phyloP scores from a whole-genome alignment of 768 basidiomycete species.

The Tylopilus rubrobrunneus region DNA sequence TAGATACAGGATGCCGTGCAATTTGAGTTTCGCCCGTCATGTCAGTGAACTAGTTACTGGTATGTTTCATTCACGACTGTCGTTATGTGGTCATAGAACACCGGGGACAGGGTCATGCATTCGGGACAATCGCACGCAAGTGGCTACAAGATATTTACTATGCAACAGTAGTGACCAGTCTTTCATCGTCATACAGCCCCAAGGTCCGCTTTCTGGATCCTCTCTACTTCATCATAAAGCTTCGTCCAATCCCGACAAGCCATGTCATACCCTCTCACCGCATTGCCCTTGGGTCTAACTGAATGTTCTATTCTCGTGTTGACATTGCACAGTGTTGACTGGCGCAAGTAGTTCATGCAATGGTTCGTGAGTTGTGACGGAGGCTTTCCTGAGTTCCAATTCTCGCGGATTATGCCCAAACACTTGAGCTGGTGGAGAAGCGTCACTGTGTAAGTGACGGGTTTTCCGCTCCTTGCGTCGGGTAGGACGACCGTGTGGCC shows the following conservation, averaged over 20 bases:
- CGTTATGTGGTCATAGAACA: background rate
- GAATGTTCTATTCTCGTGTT: slow-evolving; percentile 13
- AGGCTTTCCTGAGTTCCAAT: background rate
- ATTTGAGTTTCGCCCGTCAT: too few species aligned
- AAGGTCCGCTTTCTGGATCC: background rate
- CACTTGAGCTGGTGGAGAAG: slow-evolving; percentile 14
- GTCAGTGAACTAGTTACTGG: too few species aligned
- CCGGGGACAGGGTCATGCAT: background rate
- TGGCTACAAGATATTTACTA: background rate
- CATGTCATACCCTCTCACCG: slow-evolving; percentile 9
- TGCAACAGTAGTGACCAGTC: background rate
- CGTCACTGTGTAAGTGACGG: slow-evolving; percentile 10
- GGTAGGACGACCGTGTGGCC: slow-evolving; percentile 10
- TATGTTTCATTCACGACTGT: background rate
- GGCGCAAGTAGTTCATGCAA: slow-evolving; percentile 9
- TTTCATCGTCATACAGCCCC: background rate
- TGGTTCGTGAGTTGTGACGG: slow-evolving; percentile 9
- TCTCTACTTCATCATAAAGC: slow-evolving; percentile 10
- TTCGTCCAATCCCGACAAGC: slow-evolving; percentile 14
- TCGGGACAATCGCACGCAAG: background rate
- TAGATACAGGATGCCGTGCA: too few species aligned
- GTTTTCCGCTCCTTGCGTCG: slow-evolving; percentile 8
- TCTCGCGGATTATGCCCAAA: slow-evolving; percentile 11
- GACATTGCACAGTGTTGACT: slow-evolving; percentile 11
- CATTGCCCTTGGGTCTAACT: slow-evolving; percentile 5